Evolutionary conservation across 75 land plant genomes (phyloP), one percentile per base, ranked within the genome.

Genomic region (Cunninghamia lanceolata): DNA sequence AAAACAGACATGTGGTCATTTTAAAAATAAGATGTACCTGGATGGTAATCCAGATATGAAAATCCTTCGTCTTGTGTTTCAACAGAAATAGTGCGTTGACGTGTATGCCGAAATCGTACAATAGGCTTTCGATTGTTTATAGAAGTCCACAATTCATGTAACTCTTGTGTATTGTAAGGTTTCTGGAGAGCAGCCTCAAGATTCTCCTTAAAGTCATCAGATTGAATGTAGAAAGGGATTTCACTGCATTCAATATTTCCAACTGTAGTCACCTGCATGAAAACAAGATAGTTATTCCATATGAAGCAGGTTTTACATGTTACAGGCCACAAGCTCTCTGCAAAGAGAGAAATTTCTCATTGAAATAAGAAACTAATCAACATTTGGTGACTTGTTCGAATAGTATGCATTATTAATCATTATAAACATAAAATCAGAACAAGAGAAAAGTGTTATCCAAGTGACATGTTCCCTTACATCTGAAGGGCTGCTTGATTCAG

Each of bases 11-110:
- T 2, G 11, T 9, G 13, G 28, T 11, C 15, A 11, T 43, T 78
- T 30, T 15, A 36, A 39, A 80, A 80, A 80, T 42, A 43, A 80
- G 32, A 42, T 35, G 73, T 91, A 87, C 92, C 92, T 76, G 91
- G 92, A 86, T 89, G 86, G 63, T 91, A 91, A 63, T 91, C 91
- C 86, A 91, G 83, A 84, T 91, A 91, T 70, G 92, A 87, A 47
- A 78, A 79, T 13, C 92, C 92, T 66, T 85, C 84, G 16, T 87
- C 84, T 77, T 87, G 86, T 34, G 92, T 87, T 52, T 63, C 54
- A 50, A 87, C 73, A 35, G 71, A 56, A 47, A 89, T 35, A 19
- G 86, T 82, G 5, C 91, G 78, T 40, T 54, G 84, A 5, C 90
- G 86, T 56, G 91, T 91, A 80, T 91, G 88, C 39, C 91, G 86